Evolutionary conservation across 116 monocot genomes (phyloP).

Genomic region (Posidonia oceanica): DNA sequence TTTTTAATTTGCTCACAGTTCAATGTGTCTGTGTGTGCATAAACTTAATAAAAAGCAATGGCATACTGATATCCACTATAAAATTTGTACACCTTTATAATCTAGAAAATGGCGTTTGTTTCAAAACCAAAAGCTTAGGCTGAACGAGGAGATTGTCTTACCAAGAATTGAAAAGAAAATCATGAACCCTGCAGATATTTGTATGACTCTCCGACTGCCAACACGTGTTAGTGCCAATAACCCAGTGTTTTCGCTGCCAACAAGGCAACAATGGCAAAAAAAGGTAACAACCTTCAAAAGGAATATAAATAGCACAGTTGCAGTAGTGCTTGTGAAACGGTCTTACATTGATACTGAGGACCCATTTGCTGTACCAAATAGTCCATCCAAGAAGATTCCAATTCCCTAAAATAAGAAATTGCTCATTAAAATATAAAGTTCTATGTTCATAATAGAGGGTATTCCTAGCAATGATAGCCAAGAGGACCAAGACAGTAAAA

Average conservation of each 20-base stretch:
- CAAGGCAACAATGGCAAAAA: not conserved
- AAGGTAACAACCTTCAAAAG: too few species aligned
- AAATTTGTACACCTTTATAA: too few species aligned
- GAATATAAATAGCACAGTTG: not conserved
- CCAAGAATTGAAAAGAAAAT: slow-evolving; percentile 88
- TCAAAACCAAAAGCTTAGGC: too few species aligned
- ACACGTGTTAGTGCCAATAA: slow-evolving; percentile 81
- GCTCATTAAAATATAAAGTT: not conserved
- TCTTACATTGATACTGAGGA: slow-evolving; percentile 78
- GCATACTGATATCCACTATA: too few species aligned
- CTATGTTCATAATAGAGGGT: not conserved
- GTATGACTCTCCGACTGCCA: slow-evolving; percentile 88
- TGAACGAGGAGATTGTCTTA: slow-evolving; percentile 10
- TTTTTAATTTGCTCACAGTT: too few species aligned
- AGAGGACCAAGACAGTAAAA: not conserved
- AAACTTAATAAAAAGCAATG: too few species aligned
- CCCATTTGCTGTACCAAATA: too few species aligned
- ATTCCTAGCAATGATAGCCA: too few species aligned
- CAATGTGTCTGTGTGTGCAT: too few species aligned
- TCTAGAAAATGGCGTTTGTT: too few species aligned
- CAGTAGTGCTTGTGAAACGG: not conserved
- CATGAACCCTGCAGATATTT: slow-evolving; percentile 96
- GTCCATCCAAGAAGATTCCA: slow-evolving; percentile 61
- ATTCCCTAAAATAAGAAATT: slow-evolving; percentile 43
- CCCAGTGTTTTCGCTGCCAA: slow-evolving; percentile 79